Conservation (phyloP, 2,329 filamentous ascomycete species). For the Nakataea oryzae region DNA sequence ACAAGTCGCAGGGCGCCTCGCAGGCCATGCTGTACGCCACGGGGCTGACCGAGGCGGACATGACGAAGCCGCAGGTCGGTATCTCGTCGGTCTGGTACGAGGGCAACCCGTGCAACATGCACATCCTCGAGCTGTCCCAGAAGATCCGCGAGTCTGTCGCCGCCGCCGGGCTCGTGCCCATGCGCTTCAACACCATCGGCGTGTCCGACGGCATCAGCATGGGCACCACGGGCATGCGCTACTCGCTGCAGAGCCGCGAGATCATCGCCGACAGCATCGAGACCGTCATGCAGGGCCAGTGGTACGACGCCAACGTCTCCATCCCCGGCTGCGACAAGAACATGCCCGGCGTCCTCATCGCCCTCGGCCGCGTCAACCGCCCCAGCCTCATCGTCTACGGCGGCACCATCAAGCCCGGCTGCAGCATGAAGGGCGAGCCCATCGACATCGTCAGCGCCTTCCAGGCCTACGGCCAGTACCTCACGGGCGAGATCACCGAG, state of each 20-base stretch:
- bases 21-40: constrained; percentile 99
- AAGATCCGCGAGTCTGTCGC: constrained; percentile 53
- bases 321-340: constrained; percentile 97
- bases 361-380: constrained; percentile 80
- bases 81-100: constrained; percentile 98
- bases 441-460: constrained; percentile 97
- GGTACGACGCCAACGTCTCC: constrained; percentile 85
- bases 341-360: constrained; percentile 90
- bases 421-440: constrained; percentile 61
- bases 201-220: constrained; percentile 97
- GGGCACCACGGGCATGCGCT: constrained; percentile 85
- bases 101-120: constrained; percentile 99
- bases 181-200: constrained; percentile 98
- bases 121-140: constrained; percentile 80
- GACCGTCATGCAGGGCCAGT: constrained; percentile 83
- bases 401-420: constrained; percentile 84
- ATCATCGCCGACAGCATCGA: constrained; percentile 93
- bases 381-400: constrained; percentile 95
- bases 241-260: constrained; percentile 81
- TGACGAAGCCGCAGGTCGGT: constrained; percentile 94
- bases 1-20: constrained; percentile 94
- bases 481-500: constrained; percentile 84
- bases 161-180: constrained; percentile 72
- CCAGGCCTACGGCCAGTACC: constrained; percentile 93
- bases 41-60: constrained; percentile 73